phyloP scores from a whole-genome alignment of 345 rosid genomes.

The Limnanthes douglasii region DNA sequence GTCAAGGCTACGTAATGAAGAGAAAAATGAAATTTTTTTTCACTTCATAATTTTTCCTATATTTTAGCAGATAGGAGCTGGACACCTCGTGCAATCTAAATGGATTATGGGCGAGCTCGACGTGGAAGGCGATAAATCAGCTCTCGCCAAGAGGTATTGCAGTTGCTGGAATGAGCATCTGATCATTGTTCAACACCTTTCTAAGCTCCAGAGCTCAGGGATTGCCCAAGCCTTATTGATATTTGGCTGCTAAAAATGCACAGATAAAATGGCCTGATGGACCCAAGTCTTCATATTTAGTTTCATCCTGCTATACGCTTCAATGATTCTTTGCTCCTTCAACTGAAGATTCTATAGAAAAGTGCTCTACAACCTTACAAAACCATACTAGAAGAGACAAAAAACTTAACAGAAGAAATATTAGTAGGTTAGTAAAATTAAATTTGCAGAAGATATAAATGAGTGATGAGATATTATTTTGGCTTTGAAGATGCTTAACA shows the following conservation, averaged over 20 bases:
- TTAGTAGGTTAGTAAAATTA: no score
- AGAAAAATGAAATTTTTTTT: conserved; percentile 78
- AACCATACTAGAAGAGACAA: no score
- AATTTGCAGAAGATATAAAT: no score
- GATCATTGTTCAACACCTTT: conserved; percentile 95
- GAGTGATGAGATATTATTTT: no score
- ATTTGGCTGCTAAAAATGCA: conserved; percentile 78
- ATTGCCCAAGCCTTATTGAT: conserved; percentile 88
- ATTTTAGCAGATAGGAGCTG: conserved; percentile 93
- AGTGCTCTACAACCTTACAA: no score
- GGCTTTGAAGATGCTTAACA: no score
- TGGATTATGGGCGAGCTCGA: conserved; percentile 95
- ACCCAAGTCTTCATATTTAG: conserved; percentile 70
- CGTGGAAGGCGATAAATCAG: conserved; percentile 77
- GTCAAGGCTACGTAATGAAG: no score
- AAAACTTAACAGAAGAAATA: no score
- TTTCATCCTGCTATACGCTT: conserved; percentile 83
- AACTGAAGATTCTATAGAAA: no score
- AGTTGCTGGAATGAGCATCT: conserved; percentile 97
- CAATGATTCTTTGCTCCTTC: no score
- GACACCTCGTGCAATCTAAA: no score
- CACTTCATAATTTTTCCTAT: conserved; percentile 73
- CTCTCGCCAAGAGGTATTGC: conserved; percentile 86
- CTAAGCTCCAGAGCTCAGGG: conserved; percentile 99
- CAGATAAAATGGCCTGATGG: conserved; percentile 96